These are phyloP conservation scores for Euphrasia arctica DNA, from an alignment of 305 asterid genomes.

Conservation along the genomic window DNA sequence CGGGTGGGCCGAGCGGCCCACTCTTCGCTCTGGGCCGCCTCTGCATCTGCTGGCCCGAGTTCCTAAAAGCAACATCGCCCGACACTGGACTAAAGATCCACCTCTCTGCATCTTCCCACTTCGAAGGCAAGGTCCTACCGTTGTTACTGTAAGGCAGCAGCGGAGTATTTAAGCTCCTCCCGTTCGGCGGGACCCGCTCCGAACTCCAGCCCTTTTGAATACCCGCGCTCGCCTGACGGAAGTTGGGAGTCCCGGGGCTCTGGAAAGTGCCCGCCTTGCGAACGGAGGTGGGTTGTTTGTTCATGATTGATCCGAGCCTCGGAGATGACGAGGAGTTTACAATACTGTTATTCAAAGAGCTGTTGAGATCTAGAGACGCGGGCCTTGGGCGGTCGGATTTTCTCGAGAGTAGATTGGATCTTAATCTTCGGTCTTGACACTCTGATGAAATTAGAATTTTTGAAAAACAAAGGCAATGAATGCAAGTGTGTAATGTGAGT, in stretches of 20 bases:
- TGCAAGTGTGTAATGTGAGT: neutral
- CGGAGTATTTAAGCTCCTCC: constrained; percentile 47
- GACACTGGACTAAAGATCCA: constrained; percentile 89
- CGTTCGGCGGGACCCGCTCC: constrained; percentile 67
- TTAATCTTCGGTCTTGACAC: constrained; percentile 70
- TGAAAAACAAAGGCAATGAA: neutral
- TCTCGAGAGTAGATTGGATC: constrained; percentile 51
- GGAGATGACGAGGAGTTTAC: constrained; percentile 72
- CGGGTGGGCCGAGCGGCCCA: constrained; percentile 99
- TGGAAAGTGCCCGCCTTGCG: constrained; percentile 56
- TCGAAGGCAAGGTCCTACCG: constrained; percentile 73
- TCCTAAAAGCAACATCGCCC: constrained; percentile 52
- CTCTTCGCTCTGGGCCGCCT: constrained; percentile 86
- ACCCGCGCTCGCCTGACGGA: constrained; percentile 59
- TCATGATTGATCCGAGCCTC: constrained; percentile 40
- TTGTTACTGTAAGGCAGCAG: constrained; percentile 52
- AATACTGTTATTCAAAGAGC: constrained; percentile 32
- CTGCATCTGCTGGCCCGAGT: constrained; percentile 64
- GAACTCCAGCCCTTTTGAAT: constrained; percentile 96
- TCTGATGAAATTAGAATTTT: constrained; percentile 37
- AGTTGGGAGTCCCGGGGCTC: constrained; percentile 89
- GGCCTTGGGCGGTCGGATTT: constrained; percentile 64
- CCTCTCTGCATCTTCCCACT: constrained; percentile 99
- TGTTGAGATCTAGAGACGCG: constrained; percentile 79
- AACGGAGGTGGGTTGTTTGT: constrained; percentile 46